Evolutionary conservation across 805 yeast genomes (phyloP), one percentile per base, ranked within the genome.

Genomic region (Ogataea salicorniae): DNA sequence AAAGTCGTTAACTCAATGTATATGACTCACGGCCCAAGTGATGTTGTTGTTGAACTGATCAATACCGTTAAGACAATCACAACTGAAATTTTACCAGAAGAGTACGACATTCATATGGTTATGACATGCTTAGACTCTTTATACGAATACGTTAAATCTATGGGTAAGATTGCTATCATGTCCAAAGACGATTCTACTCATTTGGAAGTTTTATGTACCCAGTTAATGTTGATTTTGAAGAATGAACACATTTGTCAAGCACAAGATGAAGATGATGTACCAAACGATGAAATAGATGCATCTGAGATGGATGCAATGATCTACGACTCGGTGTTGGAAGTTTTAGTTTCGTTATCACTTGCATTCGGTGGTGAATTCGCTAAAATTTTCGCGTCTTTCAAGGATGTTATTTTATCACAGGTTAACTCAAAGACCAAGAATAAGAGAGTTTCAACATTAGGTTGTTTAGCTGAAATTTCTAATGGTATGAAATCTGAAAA

Each of bases 381-480:
- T 23, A 81, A 79, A 59, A 74, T 91, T 53, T 89, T 92, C 61
- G 74, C 72, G 34, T 76, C 86, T 31, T 87, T 84, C 77, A 83
- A 84, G 68, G 83, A 80, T 53, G 72, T 77, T 46, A 73, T 91
- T 45, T 66, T 78, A 49, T 61, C 74, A 46, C 79, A 80, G 62
- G 78, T 78, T 57, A 73, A 73, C 53, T 78, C 84, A 49, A 81
- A 81, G 66, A 79, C 84, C 45, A 79, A 77, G 66, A 74, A 77
- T 56, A 91, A 87, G 75, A 81, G 97, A 66, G 85, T 87, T 33
- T 76, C 86, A 46, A 84, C 95, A 41, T 80, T 87, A 53, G 98
- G 98, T 53, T 87, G 94, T 38, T 73, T 89, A 53, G 97, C 98
- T 41, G 99, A 92, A 67, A 83, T 94, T 52, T 79, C 87, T 44